Conservation (phyloP, 192 early-diverging fungal genomes). For the Neocallimastix lanati region DNA sequence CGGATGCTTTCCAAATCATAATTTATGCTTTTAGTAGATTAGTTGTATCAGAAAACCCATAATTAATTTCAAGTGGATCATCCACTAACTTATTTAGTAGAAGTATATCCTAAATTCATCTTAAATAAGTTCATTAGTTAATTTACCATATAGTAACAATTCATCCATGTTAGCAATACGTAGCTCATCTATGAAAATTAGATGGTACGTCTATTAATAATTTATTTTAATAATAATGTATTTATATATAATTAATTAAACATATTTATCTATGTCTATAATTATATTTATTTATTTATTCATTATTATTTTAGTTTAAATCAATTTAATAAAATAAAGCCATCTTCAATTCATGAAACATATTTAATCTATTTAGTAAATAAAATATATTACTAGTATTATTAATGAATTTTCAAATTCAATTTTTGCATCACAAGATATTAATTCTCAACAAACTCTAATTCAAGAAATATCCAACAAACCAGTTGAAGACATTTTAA, state of each 20-base stretch:
- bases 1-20: conserved; percentile 65
- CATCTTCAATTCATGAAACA: conserved; percentile 69
- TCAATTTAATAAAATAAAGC: conserved; percentile 82
- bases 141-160: not conserved
- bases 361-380: conserved; percentile 66
- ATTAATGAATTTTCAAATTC: not conserved
- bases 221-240: too few species aligned
- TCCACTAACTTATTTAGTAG: conserved; percentile 8
- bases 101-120: conserved; percentile 7
- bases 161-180: conserved; percentile 16
- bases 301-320: conserved; percentile 32
- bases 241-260: too few species aligned
- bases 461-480: not conserved
- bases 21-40: conserved; percentile 48
- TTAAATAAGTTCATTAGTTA: conserved; percentile 1
- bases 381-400: conserved; percentile 5
- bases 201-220: too few species aligned
- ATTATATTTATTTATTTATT: too few species aligned
- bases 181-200: conserved; percentile 42
- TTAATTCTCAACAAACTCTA: not conserved
- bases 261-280: too few species aligned
- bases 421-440: not conserved
- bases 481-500: not conserved
- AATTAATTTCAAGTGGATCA: conserved; percentile 21
- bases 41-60: conserved; percentile 53